Evolutionary conservation across 768 basidiomycete species (phyloP).

Genomic region (Serendipita sp.): DNA sequence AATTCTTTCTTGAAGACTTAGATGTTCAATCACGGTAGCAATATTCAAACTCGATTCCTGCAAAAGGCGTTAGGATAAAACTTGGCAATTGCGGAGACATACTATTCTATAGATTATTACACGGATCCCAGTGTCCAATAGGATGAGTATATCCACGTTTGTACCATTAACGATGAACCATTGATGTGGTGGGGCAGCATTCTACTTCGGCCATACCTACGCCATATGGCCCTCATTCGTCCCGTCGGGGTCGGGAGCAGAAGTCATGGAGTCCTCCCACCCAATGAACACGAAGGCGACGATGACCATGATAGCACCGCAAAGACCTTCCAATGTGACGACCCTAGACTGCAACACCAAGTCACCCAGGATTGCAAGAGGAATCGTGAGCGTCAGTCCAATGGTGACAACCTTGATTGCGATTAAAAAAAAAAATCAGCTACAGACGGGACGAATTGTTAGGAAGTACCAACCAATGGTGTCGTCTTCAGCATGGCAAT

Average conservation of each 20-base stretch:
- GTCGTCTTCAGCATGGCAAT: constrained; percentile 94
- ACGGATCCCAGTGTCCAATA: too few species aligned
- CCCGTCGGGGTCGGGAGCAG: background rate
- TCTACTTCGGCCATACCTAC: too few species aligned
- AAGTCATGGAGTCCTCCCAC: constrained; percentile 18
- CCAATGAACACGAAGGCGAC: constrained; percentile 64
- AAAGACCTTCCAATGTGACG: constrained; percentile 38
- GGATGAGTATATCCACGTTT: too few species aligned
- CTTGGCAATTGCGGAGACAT: too few species aligned
- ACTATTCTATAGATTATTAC: too few species aligned
- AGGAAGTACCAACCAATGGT: constrained; percentile 37
- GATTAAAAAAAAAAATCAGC: background rate
- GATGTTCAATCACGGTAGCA: too few species aligned
- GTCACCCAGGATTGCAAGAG: constrained; percentile 76
- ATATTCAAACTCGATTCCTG: too few species aligned
- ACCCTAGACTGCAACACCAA: constrained; percentile 38
- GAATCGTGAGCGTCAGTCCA: constrained; percentile 86
- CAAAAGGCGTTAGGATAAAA: too few species aligned
- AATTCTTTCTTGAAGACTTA: too few species aligned
- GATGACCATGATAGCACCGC: constrained; percentile 65
- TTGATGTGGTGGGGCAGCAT: too few species aligned
- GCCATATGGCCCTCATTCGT: too few species aligned
- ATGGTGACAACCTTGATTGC: constrained; percentile 52
- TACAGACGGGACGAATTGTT: background rate
- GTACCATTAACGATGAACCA: too few species aligned